Conservation (phyloP, 1,139 yeast genomes). For the Arxiozyma heterogenica region DNA sequence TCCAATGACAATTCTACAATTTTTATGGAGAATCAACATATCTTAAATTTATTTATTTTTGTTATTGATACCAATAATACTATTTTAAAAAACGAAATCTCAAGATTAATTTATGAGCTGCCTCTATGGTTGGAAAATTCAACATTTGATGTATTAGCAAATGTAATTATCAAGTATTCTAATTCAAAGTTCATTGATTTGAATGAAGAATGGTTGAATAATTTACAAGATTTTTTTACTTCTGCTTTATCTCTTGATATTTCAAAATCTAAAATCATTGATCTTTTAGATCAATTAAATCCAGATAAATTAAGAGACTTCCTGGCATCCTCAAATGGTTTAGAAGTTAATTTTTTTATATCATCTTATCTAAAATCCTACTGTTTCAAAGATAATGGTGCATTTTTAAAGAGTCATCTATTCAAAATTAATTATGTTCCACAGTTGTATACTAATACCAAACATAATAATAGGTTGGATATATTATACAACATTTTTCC, state of each 20-base stretch:
- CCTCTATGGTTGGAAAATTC: slow-evolving; percentile 28
- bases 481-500: slow-evolving; percentile 26
- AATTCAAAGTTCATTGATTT: slow-evolving; percentile 20
- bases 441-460: slow-evolving; percentile 28
- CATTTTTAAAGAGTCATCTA: slow-evolving; percentile 26
- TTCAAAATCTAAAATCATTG: slow-evolving; percentile 13
- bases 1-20: slow-evolving; percentile 22
- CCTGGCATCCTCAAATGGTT: slow-evolving; percentile 17
- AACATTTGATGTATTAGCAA: slow-evolving; percentile 24
- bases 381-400: slow-evolving; percentile 21
- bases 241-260: slow-evolving; percentile 19
- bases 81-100: slow-evolving; percentile 19
- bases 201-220: slow-evolving; percentile 18
- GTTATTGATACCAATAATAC: slow-evolving; percentile 22
- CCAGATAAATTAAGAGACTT: slow-evolving; percentile 11
- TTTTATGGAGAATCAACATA: slow-evolving; percentile 17
- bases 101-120: slow-evolving; percentile 27
- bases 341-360: slow-evolving; percentile 27
- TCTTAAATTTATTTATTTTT: slow-evolving; percentile 23
- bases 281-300: slow-evolving; percentile 18
- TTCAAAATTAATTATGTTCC: slow-evolving; percentile 29
- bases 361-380: slow-evolving; percentile 25
- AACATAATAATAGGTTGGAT: slow-evolving; percentile 11
- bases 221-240: slow-evolving; percentile 27
- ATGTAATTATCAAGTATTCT: slow-evolving; percentile 27